These are phyloP conservation scores for Salvia rosmarinus DNA, from an alignment of 257 asterid species.

Conservation along the genomic window DNA sequence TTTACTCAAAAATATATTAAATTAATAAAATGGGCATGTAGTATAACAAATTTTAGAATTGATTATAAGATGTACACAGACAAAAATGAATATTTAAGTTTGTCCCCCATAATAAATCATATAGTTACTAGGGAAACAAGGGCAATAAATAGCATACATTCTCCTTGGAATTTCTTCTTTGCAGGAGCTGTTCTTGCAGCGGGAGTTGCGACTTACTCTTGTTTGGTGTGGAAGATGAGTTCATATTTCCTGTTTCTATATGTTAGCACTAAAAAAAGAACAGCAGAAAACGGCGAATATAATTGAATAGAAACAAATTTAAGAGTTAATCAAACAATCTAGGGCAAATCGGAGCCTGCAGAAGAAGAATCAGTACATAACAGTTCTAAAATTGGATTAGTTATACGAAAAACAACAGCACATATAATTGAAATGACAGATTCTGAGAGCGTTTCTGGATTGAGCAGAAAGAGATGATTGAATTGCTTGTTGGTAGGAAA, in stretches of 20 bases:
- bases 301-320: neutral
- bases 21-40: too few species aligned
- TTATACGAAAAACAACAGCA: slow-evolving; percentile 17
- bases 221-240: slow-evolving; percentile 54
- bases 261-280: slow-evolving; percentile 41
- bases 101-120: neutral
- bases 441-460: neutral
- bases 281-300: slow-evolving; percentile 7
- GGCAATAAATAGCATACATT: slow-evolving; percentile 52
- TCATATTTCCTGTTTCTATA: slow-evolving; percentile 69
- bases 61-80: too few species aligned
- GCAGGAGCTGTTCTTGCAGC: slow-evolving; percentile 64
- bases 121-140: neutral
- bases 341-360: slow-evolving; percentile 42
- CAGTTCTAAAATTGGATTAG: slow-evolving; percentile 16
- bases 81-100: too few species aligned
- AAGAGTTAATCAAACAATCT: neutral
- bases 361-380: slow-evolving; percentile 33
- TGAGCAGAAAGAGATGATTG: slow-evolving; percentile 29
- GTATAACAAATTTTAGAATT: too few species aligned
- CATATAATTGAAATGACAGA: slow-evolving; percentile 18
- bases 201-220: slow-evolving; percentile 62
- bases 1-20: too few species aligned
- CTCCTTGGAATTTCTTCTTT: slow-evolving; percentile 61
- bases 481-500: slow-evolving; percentile 19